These are phyloP conservation scores for Rosellinia necatrix DNA, from an alignment of 2,329 filamentous ascomycete genomes.

Conservation along the genomic window DNA sequence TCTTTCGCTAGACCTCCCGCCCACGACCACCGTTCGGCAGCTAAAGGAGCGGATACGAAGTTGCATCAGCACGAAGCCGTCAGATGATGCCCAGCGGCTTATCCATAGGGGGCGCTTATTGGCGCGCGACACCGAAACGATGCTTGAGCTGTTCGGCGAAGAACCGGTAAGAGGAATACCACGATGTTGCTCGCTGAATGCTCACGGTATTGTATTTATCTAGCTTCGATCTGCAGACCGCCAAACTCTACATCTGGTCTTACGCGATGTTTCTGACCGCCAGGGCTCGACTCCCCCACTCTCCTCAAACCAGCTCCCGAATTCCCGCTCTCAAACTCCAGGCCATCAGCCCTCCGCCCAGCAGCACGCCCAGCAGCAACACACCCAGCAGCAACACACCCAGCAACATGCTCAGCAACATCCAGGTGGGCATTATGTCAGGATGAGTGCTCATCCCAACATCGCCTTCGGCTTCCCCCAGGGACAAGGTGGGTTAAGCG, in stretches of 20 bases:
- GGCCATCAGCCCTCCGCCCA: conserved; percentile 19
- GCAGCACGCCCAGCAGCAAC: conserved; percentile 1
- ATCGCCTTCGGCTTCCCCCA: conserved; percentile 33
- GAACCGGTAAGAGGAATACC: conserved; percentile 50
- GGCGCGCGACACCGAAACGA: conserved; percentile 57
- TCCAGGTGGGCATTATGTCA: conserved; percentile 20
- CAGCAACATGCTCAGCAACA: conserved; percentile 25
- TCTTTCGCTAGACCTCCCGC: conserved; percentile 54
- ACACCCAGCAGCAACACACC: conserved; percentile 9
- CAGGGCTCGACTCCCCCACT: conserved; percentile 27
- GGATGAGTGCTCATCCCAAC: conserved; percentile 27
- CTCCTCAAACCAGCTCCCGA: conserved; percentile 25
- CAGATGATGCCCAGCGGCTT: conserved; percentile 60
- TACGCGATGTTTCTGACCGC: conserved; percentile 39
- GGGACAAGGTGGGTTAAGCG: conserved; percentile 1
- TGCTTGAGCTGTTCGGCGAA: conserved; percentile 61
- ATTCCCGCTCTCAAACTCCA: conserved; percentile 21
- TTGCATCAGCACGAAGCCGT: conserved; percentile 52
- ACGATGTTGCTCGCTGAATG: too few species aligned
- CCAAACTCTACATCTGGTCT: conserved; percentile 42
- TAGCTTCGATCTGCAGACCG: conserved; percentile 38
- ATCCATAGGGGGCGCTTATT: conserved; percentile 65
- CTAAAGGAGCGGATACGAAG: conserved; percentile 64
- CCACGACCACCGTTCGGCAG: conserved; percentile 58
- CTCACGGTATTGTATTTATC: too few species aligned